Evolutionary conservation across 176 grass and related monocot species (phyloP).

Genomic region (Ampelocalamus luodianensis): DNA sequence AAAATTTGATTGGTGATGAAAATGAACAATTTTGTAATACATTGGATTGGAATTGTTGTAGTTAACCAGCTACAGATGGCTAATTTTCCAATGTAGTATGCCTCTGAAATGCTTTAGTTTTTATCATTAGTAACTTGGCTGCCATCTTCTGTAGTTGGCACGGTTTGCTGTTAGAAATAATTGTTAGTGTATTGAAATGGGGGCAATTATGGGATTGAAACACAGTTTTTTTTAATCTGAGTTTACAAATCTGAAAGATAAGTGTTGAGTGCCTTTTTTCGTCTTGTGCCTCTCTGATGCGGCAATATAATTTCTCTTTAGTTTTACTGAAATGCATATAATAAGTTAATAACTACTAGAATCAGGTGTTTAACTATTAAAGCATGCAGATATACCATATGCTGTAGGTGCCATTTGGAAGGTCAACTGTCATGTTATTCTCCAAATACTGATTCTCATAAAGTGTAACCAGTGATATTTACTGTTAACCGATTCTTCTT

Average conservation of each 20-base stretch:
- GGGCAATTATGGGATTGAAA: background rate
- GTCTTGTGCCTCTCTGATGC: background rate
- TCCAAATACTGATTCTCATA: conserved; percentile 1
- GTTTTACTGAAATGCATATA: background rate
- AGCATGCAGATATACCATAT: conserved; percentile 10
- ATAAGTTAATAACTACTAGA: background rate
- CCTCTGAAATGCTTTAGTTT: background rate
- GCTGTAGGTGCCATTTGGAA: background rate
- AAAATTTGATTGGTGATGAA: background rate
- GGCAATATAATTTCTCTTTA: conserved; percentile 4
- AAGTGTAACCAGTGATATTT: background rate
- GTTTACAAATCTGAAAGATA: conserved; percentile 21
- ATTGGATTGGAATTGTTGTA: background rate
- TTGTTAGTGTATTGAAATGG: background rate
- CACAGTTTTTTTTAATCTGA: background rate
- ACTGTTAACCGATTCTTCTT: background rate
- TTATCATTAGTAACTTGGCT: background rate
- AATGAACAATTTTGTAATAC: background rate
- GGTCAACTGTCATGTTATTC: conserved; percentile 2
- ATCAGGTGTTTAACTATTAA: conserved; percentile 8
- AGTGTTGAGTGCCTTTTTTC: background rate
- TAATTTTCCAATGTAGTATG: background rate
- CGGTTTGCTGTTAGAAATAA: background rate
- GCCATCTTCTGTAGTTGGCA: background rate
- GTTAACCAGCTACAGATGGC: background rate